Evolutionary conservation across 805 yeast genomes (phyloP), one percentile per base, ranked within the genome.

Genomic region (Grigorovia yakushimaensis): DNA sequence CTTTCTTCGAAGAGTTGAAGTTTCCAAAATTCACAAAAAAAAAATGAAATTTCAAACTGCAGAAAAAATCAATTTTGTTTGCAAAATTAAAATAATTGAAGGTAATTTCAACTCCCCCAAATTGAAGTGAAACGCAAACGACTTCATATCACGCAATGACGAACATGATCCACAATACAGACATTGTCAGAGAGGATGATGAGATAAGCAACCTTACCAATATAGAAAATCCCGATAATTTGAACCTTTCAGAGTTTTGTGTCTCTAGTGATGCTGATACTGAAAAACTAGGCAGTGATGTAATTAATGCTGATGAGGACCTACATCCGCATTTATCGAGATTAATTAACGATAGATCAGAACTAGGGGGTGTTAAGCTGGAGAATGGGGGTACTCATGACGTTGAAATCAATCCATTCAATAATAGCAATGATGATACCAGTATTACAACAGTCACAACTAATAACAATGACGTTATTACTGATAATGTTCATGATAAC

Each of bases 211-310:
- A 55, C 2, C 43, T 60, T 44, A 60, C 61, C 38, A 55, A 50
- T 21, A 51, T 60, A 2, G 63, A 58, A 13, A 24, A 38, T n/a
- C 40, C 21, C 8, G 46, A 38, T 22, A 83, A 78, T 46, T 71
- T 77, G 48, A 80, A 80, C 54, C 39, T 59, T 21, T 54, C 60
- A 10, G 66, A 60, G 41, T 56, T 55, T 45, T 61, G 58, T 46
- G 51, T 62, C 27, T 59, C 66, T 11, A 82, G 93, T 15, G 96
- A 88, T 65, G 95, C 93, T 17, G 97, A 88, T 61, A 88, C 97
- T 0, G 96, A 88, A 60, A 82, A 78, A 56, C 79, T 88, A 86
- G 91, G 79, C 41, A 60, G 66, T 51, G 61, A 67, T 49, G 55
- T 49, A 1, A 49, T 50, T 47, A 51, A 54, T 46, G 49, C 50